A percentile compares a stretch with the other conserved stretches of the same genome.
These are phyloP conservation scores for Aureobasidium sp. DNA, from an alignment of 2,329 filamentous ascomycete genomes.

Conservation along the genomic window DNA sequence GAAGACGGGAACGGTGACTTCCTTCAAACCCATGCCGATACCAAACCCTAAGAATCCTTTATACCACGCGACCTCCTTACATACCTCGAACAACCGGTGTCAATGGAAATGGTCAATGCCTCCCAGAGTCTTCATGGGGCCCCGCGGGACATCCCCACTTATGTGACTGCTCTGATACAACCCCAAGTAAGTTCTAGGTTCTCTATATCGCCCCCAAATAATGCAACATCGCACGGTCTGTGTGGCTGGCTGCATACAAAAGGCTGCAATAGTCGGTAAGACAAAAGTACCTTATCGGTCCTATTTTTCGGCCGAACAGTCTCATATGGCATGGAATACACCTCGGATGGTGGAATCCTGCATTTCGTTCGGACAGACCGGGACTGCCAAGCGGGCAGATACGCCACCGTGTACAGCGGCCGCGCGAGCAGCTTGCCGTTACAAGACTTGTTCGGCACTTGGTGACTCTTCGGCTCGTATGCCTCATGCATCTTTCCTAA, in stretches of 20 bases:
- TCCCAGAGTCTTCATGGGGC: background rate
- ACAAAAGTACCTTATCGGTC: background rate
- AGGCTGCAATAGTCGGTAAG: background rate
- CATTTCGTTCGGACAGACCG: background rate
- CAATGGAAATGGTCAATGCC: background rate
- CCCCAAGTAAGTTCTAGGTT: background rate
- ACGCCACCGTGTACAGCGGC: background rate
- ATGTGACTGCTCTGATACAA: background rate
- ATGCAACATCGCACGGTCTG: no score
- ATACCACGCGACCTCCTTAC: background rate
- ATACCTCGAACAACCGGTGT: no score
- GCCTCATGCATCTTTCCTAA: no score
- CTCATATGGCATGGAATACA: background rate
- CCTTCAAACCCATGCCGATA: slow-evolving; percentile 17
- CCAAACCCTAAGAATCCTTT: slow-evolving; percentile 13
- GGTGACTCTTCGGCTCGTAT: no score
- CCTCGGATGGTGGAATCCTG: background rate
- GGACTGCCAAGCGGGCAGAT: background rate
- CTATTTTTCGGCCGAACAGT: background rate
- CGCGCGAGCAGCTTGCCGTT: no score
- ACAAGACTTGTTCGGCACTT: background rate
- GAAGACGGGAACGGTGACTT: slow-evolving; percentile 14
- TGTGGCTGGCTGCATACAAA: background rate
- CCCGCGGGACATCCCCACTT: background rate
- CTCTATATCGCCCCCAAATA: background rate